Evolutionary conservation across 2,329 filamentous ascomycete genomes (phyloP).

Genomic region (Colletotrichum sp.): DNA sequence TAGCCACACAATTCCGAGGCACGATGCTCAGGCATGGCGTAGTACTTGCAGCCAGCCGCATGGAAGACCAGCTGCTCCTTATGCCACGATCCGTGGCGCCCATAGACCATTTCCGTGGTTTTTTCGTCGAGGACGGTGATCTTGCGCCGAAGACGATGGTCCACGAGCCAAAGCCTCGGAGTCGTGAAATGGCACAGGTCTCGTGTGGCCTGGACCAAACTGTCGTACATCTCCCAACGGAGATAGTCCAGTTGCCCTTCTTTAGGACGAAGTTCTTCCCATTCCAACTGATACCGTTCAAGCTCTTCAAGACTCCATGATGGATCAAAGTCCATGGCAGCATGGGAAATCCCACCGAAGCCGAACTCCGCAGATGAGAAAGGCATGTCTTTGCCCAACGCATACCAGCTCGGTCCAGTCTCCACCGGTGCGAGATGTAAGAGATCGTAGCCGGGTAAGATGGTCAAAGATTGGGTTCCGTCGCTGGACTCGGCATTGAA

Average conservation of each 20-base stretch:
- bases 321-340: no score
- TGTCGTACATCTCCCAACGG: background rate
- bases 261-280: no score
- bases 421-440: no score
- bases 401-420: no score
- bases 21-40: background rate
- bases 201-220: background rate
- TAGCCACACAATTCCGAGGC: background rate
- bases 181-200: no score
- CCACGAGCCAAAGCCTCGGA: background rate
- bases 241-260: background rate
- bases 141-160: background rate
- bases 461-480: no score
- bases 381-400: no score
- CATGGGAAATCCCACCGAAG: no score
- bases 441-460: no score
- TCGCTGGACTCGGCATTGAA: no score
- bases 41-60: background rate
- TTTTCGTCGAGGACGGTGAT: background rate
- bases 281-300: background rate
- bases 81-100: accelerated
- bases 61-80: background rate
- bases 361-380: no score
- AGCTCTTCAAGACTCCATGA: no score
- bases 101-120: background rate